Evolutionary conservation across 805 yeast species (phyloP).

Genomic region (Candida germanica): DNA sequence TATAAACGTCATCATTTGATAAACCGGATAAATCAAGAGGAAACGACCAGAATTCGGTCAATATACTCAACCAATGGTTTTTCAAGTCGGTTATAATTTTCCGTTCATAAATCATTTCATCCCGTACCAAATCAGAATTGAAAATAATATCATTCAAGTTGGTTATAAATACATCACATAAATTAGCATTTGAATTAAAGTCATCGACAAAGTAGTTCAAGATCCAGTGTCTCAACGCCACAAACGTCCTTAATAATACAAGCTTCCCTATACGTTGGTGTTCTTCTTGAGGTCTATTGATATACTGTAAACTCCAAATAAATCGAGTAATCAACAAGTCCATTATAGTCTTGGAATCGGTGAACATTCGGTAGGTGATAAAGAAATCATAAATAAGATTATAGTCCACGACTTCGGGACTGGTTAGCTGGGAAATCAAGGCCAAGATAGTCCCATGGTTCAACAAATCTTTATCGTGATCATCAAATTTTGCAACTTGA

Average conservation of each 20-base stretch:
- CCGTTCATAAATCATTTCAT: conserved; percentile 28
- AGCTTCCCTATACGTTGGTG: conserved; percentile 52
- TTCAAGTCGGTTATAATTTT: conserved; percentile 39
- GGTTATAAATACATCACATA: conserved; percentile 47
- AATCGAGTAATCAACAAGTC: conserved; percentile 61
- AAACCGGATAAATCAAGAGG: conserved; percentile 16
- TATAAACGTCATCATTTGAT: conserved; percentile 5
- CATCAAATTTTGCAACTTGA: conserved; percentile 33
- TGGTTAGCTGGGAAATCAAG: conserved; percentile 59
- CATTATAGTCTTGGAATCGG: conserved; percentile 56
- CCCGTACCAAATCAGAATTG: conserved; percentile 26
- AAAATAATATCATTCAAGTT: conserved; percentile 39
- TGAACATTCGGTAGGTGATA: conserved; percentile 72
- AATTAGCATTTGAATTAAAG: conserved; percentile 36
- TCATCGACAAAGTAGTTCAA: conserved; percentile 85
- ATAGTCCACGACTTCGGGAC: conserved; percentile 75
- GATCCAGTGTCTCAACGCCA: conserved; percentile 84
- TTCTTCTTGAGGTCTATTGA: conserved; percentile 24
- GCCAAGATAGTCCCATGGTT: conserved; percentile 42
- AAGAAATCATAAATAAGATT: conserved; percentile 80
- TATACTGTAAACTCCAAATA: conserved; percentile 63
- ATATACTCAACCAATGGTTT: conserved; percentile 36
- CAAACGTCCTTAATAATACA: conserved; percentile 78
- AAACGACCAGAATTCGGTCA: conserved; percentile 31
- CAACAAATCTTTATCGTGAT: conserved; percentile 27